These are phyloP conservation scores for Dianthus caryophyllus DNA, from an alignment of 148 eudicot genomes.

Conservation along the genomic window DNA sequence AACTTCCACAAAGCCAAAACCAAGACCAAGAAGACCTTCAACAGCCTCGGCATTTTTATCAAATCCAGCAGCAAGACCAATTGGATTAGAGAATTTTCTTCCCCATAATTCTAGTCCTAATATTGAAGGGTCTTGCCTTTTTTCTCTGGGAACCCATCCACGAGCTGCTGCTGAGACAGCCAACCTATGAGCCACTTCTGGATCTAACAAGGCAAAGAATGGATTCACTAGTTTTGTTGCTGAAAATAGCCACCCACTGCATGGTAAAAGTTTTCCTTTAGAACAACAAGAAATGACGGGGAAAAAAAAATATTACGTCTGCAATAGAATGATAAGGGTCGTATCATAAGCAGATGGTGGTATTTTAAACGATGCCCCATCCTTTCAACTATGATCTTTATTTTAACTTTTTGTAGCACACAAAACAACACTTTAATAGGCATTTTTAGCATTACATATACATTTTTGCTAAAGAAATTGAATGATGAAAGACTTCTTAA, in stretches of 20 bases:
- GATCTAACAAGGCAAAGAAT: constrained; percentile 82
- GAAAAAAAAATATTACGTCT: background rate
- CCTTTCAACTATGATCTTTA: no score
- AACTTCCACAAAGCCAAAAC: constrained; percentile 96
- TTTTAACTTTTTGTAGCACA: no score
- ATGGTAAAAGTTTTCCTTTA: constrained; percentile 7
- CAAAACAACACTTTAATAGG: no score
- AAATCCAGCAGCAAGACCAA: constrained; percentile 98
- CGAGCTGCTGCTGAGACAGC: constrained; percentile 95
- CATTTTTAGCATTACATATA: no score
- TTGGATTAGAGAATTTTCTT: constrained; percentile 88
- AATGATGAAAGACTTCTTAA: no score
- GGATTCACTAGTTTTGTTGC: constrained; percentile 99
- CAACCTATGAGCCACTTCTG: constrained; percentile 80
- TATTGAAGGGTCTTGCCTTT: constrained; percentile 80
- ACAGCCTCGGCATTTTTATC: constrained; percentile 99
- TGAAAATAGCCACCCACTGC: constrained; percentile 96
- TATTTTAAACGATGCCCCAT: no score
- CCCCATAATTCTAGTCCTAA: constrained; percentile 93
- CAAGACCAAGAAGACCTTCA: constrained; percentile 93
- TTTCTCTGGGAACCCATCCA: constrained; percentile 98
- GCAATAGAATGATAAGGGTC: background rate
- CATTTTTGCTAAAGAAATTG: no score
- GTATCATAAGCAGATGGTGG: background rate
- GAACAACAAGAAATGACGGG: constrained; percentile 1